These are phyloP conservation scores for Paraglomus brasilianum DNA, from an alignment of 192 early-diverging fungal genomes.

Conservation along the genomic window DNA sequence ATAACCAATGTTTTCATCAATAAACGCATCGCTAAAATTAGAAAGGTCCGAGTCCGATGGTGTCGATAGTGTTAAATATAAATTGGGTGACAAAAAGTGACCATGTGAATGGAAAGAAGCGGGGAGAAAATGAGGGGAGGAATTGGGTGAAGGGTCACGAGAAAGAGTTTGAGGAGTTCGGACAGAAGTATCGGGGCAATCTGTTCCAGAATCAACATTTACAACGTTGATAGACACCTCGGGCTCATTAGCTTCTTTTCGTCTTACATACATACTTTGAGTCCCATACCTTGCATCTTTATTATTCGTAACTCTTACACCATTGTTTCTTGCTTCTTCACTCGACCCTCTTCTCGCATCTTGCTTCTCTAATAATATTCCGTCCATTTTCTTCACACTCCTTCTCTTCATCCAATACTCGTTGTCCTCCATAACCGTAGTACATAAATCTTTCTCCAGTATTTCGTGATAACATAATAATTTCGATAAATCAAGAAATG, in stretches of 20 bases:
- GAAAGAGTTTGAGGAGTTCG: neutral
- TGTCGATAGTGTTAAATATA: neutral
- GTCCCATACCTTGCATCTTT: neutral
- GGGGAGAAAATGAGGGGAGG: neutral
- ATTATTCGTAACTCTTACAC: neutral
- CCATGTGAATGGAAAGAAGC: neutral
- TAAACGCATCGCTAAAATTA: too few species aligned
- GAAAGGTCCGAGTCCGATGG: too few species aligned
- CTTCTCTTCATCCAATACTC: conserved; percentile 27
- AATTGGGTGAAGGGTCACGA: neutral
- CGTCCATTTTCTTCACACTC: conserved; percentile 15
- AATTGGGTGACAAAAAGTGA: neutral
- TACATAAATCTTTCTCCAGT: conserved; percentile 48
- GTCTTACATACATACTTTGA: neutral
- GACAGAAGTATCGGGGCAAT: neutral
- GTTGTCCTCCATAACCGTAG: conserved; percentile 26
- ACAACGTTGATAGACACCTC: neutral
- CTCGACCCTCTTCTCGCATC: neutral
- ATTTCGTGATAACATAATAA: conserved; percentile 73
- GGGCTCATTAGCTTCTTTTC: neutral
- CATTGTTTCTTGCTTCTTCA: neutral
- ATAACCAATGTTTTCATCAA: too few species aligned
- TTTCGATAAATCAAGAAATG: conserved; percentile 59
- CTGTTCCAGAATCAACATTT: neutral
- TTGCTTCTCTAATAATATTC: neutral